Conservation (phyloP, 2,329 filamentous ascomycete genomes). For the Fusarium anthophilum region DNA sequence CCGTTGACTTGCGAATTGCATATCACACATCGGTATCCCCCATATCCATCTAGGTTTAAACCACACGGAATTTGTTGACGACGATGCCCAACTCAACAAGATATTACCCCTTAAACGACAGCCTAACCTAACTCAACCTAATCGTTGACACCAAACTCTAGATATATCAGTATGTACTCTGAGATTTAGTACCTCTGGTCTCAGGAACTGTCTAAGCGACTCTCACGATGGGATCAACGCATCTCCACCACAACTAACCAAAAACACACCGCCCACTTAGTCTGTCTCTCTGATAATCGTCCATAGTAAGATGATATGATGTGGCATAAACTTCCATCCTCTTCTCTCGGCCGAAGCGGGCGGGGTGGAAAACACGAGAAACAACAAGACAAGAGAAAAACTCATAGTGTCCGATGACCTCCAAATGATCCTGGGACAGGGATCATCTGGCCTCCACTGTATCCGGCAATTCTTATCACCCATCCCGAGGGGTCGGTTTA, state of each 20-base stretch:
- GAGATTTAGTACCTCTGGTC: background rate
- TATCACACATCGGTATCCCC: background rate
- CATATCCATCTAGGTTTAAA: background rate
- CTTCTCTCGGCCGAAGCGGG: conserved; percentile 26
- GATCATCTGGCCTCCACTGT: conserved; percentile 8
- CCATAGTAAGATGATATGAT: conserved; percentile 33
- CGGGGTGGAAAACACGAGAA: conserved; percentile 28
- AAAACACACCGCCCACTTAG: conserved; percentile 23
- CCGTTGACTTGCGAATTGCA: background rate
- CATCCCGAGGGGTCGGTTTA: conserved; percentile 35
- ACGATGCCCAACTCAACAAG: conserved; percentile 22
- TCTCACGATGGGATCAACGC: conserved; percentile 19
- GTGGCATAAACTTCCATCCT: conserved; percentile 29
- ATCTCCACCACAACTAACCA: background rate
- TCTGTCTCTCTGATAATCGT: background rate
- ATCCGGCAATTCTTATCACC: conserved; percentile 6
- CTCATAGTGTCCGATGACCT: conserved; percentile 40
- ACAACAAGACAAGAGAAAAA: background rate
- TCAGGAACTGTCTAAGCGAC: background rate
- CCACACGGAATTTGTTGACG: conserved; percentile 11
- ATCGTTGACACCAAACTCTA: conserved; percentile 2
- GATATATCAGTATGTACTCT: background rate
- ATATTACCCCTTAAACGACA: background rate
- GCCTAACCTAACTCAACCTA: conserved; percentile 1
- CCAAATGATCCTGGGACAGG: conserved; percentile 22